A percentile compares a stretch with the other conserved stretches of the same genome.
Conservation (phyloP, 768 basidiomycete species). For the Rhodotorula diobovata region DNA sequence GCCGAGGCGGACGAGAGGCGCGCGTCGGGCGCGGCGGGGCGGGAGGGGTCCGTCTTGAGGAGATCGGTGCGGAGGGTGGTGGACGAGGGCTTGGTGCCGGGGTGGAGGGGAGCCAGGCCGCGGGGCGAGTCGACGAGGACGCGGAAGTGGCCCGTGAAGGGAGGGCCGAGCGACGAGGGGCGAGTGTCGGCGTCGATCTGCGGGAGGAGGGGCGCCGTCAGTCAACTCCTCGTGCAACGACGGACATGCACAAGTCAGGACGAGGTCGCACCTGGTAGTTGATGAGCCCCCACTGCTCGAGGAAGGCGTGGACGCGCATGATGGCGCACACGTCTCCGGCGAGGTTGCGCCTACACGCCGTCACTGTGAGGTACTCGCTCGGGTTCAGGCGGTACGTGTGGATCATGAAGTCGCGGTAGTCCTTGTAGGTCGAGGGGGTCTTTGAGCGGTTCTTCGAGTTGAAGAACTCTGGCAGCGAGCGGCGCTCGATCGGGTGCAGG, state of each 20-base stretch:
- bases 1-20: conserved; percentile 50
- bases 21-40: conserved; percentile 44
- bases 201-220: neutral
- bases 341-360: conserved; percentile 89
- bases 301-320: conserved; percentile 97
- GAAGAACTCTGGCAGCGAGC: conserved; percentile 96
- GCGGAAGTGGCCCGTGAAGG: conserved; percentile 98
- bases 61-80: conserved; percentile 28
- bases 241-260: neutral
- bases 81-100: conserved; percentile 46
- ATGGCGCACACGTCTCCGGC: conserved; percentile 98
- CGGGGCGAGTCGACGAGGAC: conserved; percentile 95
- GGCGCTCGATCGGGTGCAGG: conserved; percentile 84
- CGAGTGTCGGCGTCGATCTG: conserved; percentile 96
- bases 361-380: conserved; percentile 91
- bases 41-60: conserved; percentile 46
- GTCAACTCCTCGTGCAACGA: too few species aligned
- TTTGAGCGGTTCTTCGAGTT: conserved; percentile 89
- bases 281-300: conserved; percentile 97
- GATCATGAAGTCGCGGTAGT: conserved; percentile 99
- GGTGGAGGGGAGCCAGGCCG: conserved; percentile 82
- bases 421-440: conserved; percentile 95
- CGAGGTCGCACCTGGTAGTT: conserved; percentile 83
- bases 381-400: conserved; percentile 94
- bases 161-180: conserved; percentile 87